Conservation (phyloP, 1,284 basidiomycete species). For the Jaminaea rosea region DNA sequence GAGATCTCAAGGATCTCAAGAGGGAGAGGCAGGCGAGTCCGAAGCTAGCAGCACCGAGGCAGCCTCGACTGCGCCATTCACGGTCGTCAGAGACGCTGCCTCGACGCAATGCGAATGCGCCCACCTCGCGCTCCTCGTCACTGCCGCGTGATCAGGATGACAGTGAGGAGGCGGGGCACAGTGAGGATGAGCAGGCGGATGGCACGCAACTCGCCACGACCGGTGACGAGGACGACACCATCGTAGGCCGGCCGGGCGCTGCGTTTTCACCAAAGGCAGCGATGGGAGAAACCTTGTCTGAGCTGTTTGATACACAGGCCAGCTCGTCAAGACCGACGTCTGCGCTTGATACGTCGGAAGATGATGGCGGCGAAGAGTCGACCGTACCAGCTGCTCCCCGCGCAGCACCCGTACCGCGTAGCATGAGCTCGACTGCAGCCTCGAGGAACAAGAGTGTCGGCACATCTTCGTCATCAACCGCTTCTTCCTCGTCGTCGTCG, state of each 20-base stretch:
- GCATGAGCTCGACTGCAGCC: background rate
- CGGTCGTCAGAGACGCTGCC: too few relatives aligned
- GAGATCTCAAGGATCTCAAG: slow-evolving; percentile 4
- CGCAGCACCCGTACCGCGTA: background rate
- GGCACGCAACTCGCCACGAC: background rate
- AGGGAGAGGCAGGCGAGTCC: background rate
- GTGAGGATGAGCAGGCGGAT: background rate
- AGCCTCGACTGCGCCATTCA: too few relatives aligned
- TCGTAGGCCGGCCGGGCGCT: background rate
- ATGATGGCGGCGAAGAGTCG: slow-evolving; percentile 7
- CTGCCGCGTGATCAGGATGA: too few relatives aligned
- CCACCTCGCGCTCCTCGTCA: too few relatives aligned
- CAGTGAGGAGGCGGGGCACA: background rate
- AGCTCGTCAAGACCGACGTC: background rate
- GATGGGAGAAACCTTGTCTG: background rate
- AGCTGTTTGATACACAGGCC: background rate
- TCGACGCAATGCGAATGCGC: too few relatives aligned
- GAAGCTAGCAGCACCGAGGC: background rate
- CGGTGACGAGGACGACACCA: background rate
- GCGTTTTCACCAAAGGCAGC: too few relatives aligned
- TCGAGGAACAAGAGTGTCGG: background rate
- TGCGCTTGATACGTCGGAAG: slow-evolving; percentile 5
- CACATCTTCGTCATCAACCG: background rate
- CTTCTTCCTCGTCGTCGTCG: background rate
- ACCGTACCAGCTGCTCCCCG: background rate